These are phyloP conservation scores for Aspergillus pseudotamarii DNA, from an alignment of 2,329 filamentous ascomycete species.

Conservation along the genomic window DNA sequence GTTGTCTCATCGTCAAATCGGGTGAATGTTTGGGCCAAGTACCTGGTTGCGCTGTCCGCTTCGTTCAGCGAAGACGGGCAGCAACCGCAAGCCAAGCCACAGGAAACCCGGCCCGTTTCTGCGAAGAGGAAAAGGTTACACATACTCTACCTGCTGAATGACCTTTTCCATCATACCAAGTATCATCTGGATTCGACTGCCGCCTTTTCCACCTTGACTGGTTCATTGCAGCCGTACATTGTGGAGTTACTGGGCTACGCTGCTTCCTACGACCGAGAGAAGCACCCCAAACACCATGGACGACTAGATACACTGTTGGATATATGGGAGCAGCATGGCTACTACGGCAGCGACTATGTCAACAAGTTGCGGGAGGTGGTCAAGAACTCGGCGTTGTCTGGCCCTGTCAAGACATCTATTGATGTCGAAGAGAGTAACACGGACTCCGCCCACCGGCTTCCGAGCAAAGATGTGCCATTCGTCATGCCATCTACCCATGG, in stretches of 20 bases:
- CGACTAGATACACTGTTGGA: constrained; percentile 67
- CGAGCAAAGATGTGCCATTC: constrained; percentile 59
- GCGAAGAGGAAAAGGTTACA: constrained; percentile 71
- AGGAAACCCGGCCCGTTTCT: constrained; percentile 45
- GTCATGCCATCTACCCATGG: constrained; percentile 77
- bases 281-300: constrained; percentile 65
- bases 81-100: constrained; percentile 26
- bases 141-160: constrained; percentile 76
- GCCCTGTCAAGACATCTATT: constrained; percentile 32
- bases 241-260: constrained; percentile 63
- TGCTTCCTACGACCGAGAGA: constrained; percentile 56
- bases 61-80: constrained; percentile 50
- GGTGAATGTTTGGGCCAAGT: constrained; percentile 71
- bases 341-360: constrained; percentile 60
- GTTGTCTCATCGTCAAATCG: constrained; percentile 69
- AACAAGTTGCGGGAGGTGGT: constrained; percentile 63
- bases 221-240: constrained; percentile 61
- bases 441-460: constrained; percentile 49
- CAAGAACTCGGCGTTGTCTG: constrained; percentile 45
- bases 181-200: constrained; percentile 50
- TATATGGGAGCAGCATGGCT: constrained; percentile 70
- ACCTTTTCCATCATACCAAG: constrained; percentile 72
- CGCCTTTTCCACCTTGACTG: constrained; percentile 54
- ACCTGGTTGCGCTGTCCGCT: constrained; percentile 69
- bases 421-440: constrained; percentile 27